These are phyloP conservation scores for Skeletonema potamos DNA, from an alignment of 108 stramenopile species.

Conservation along the genomic window DNA sequence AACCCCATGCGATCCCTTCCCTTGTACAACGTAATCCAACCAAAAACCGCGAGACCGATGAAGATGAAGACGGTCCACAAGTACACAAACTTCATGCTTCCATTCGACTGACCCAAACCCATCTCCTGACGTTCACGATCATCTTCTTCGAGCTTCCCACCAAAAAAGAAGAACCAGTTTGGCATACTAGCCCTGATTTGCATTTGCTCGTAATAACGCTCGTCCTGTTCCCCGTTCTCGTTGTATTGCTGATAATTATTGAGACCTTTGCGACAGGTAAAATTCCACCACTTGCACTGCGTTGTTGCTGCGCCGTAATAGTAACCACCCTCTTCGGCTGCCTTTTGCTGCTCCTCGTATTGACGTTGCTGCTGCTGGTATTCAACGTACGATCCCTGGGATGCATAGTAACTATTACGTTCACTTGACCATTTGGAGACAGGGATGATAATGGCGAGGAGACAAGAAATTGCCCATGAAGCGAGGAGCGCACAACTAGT, in stretches of 20 bases:
- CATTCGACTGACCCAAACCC: conserved; percentile 12
- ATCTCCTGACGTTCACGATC: conserved; percentile 40
- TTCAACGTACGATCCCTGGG: conserved; percentile 36
- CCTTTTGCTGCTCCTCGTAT: conserved; percentile 41
- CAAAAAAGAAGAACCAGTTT: conserved; percentile 50
- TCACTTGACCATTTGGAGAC: conserved; percentile 33
- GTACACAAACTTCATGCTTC: conserved; percentile 56
- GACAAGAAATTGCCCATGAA: conserved; percentile 25
- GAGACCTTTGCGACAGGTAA: conserved; percentile 33
- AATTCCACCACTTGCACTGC: conserved; percentile 49
- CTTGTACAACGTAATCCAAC: conserved; percentile 37
- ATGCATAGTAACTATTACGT: conserved; percentile 42
- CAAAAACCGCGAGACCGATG: conserved; percentile 47
- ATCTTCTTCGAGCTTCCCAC: conserved; percentile 35
- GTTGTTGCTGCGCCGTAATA: conserved; percentile 12
- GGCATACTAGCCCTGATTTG: conserved; percentile 22
- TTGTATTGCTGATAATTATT: conserved; percentile 18
- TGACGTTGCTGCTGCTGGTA: conserved; percentile 50
- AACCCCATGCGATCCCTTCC: conserved; percentile 27
- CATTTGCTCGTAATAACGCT: not conserved
- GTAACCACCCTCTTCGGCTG: conserved; percentile 24
- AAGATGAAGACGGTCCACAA: conserved; percentile 55
- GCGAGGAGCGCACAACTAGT: conserved; percentile 8
- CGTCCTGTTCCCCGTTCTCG: conserved; percentile 14
- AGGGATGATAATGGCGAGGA: conserved; percentile 45